phyloP scores from a whole-genome alignment of 352 stramenopile species.

The Phytopythium vexans region DNA sequence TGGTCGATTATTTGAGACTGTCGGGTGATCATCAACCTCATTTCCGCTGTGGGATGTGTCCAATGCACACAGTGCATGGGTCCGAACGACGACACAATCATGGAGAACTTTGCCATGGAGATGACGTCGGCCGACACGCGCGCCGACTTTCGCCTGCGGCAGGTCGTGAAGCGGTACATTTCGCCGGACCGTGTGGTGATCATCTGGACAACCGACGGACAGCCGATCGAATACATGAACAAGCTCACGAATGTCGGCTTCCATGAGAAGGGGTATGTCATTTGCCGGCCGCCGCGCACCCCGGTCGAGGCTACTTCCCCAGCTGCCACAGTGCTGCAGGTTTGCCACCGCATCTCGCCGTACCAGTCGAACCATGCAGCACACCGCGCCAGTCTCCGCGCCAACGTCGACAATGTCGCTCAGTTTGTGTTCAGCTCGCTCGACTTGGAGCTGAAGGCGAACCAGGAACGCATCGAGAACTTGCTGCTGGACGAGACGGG shows the following conservation, averaged over 20 bases:
- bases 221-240: conserved; percentile 8
- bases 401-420: conserved; percentile 13
- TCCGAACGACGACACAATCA: conserved; percentile 34
- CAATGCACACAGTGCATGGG: conserved; percentile 18
- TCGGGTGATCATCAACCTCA: conserved; percentile 3
- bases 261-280: conserved; percentile 19
- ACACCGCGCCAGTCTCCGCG: conserved; percentile 4
- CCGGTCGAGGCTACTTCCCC: conserved; percentile 1
- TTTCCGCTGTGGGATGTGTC: not conserved
- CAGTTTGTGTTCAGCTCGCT: conserved; percentile 25
- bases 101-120: conserved; percentile 44
- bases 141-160: conserved; percentile 30
- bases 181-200: conserved; percentile 33
- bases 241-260: conserved; percentile 15
- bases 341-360: conserved; percentile 21
- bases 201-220: conserved; percentile 20
- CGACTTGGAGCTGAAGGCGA: conserved; percentile 14
- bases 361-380: conserved; percentile 12
- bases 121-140: conserved; percentile 25
- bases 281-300: conserved; percentile 15
- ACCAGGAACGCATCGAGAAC: conserved; percentile 14
- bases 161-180: conserved; percentile 36
- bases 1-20: not conserved
- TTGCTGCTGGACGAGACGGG: conserved; percentile 12
- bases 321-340: conserved; percentile 19